Conservation (phyloP, 2,329 filamentous ascomycete species). For the Fusarium coffeatum region DNA sequence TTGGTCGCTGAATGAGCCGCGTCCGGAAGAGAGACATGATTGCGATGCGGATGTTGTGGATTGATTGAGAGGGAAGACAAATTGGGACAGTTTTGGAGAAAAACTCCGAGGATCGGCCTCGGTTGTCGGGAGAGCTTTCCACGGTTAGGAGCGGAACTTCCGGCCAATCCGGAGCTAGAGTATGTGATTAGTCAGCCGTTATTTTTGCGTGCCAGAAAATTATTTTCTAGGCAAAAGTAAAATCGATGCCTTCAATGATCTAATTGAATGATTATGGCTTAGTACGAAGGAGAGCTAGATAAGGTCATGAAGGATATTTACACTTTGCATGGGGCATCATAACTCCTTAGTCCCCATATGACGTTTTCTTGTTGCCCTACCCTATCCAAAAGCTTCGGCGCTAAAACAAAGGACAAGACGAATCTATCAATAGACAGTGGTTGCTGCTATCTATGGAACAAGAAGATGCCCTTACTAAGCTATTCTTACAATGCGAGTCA, state of each 20-base stretch:
- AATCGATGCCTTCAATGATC: too few species aligned
- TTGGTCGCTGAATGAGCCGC: not conserved
- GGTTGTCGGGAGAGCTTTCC: not conserved
- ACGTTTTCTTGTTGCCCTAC: too few species aligned
- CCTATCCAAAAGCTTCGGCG: too few species aligned
- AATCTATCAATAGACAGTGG: too few species aligned
- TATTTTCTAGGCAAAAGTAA: too few species aligned
- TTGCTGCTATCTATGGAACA: too few species aligned
- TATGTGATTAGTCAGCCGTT: accelerated
- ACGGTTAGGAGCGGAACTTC: not conserved
- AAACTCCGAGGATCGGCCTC: constrained; percentile 1
- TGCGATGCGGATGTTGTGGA: not conserved
- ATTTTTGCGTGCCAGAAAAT: too few species aligned
- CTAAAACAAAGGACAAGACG: too few species aligned
- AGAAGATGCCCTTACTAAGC: accelerated
- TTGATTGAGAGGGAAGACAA: not conserved
- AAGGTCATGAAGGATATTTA: accelerated
- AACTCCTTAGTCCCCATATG: too few species aligned
- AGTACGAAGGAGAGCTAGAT: too few species aligned
- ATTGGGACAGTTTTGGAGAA: not conserved
- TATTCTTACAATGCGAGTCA: too few species aligned
- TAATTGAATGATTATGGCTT: accelerated
- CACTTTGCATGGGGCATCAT: too few species aligned
- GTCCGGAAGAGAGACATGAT: not conserved
- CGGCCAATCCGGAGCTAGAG: not conserved